Evolutionary conservation across 495 filamentous ascomycete genomes (phyloP).

Genomic region (Collariella sp.): DNA sequence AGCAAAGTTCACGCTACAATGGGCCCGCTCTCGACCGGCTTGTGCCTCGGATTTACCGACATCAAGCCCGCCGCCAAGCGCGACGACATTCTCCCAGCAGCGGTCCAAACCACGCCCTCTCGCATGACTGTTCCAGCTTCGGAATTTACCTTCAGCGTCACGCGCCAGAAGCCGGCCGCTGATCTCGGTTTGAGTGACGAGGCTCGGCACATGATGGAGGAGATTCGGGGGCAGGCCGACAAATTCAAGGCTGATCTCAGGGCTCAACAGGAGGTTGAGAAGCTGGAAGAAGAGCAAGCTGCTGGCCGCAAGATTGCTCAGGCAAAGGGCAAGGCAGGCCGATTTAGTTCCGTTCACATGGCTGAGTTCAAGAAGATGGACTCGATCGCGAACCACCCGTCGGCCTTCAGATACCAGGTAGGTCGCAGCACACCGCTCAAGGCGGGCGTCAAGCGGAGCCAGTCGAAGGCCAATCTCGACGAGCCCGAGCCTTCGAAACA

Average conservation of each 20-base stretch:
- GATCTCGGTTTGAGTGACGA: slow-evolving; percentile 56
- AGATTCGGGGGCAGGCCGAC: slow-evolving; percentile 58
- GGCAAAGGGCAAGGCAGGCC: slow-evolving; percentile 64
- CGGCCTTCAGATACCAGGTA: slow-evolving; percentile 60
- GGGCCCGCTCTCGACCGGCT: slow-evolving; percentile 55
- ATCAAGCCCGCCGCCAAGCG: slow-evolving; percentile 35
- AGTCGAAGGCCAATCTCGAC: slow-evolving; percentile 57
- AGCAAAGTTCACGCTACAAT: slow-evolving; percentile 65
- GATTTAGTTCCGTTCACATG: slow-evolving; percentile 78
- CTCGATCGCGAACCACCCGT: slow-evolving; percentile 79
- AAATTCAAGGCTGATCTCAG: slow-evolving; percentile 57
- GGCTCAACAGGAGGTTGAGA: slow-evolving; percentile 44
- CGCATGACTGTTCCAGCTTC: slow-evolving; percentile 45
- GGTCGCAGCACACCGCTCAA: slow-evolving; percentile 44
- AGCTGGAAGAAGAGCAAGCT: slow-evolving; percentile 27
- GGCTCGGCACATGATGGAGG: slow-evolving; percentile 70
- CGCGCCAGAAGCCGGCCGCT: slow-evolving; percentile 33
- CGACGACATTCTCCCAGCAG: slow-evolving; percentile 24
- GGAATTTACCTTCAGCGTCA: slow-evolving; percentile 67
- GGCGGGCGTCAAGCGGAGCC: slow-evolving; percentile 51
- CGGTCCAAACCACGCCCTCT: slow-evolving; percentile 40
- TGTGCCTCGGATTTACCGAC: slow-evolving; percentile 60
- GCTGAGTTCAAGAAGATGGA: slow-evolving; percentile 94
- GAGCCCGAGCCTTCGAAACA: slow-evolving; percentile 36
- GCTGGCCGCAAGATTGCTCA: slow-evolving; percentile 61